These are phyloP conservation scores for Thalia dealbata DNA, from an alignment of 176 grass and related monocot genomes.

Conservation along the genomic window DNA sequence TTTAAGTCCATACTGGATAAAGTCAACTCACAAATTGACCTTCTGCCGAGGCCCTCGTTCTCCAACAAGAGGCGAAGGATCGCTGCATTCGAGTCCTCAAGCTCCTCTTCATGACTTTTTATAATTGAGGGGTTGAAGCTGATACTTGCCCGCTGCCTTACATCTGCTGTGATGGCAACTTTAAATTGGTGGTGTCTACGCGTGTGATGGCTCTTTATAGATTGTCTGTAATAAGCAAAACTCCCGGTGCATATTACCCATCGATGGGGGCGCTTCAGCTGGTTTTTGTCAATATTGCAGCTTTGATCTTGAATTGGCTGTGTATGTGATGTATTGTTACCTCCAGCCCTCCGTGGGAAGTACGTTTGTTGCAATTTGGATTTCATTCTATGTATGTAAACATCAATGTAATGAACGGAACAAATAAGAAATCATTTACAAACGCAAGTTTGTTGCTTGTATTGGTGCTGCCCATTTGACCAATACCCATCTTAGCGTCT, in stretches of 20 bases:
- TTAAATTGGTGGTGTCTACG: neutral
- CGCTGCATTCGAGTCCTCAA: conserved; percentile 53
- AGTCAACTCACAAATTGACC: conserved; percentile 38
- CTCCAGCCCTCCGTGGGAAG: too few species aligned
- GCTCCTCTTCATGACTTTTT: conserved; percentile 49
- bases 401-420: too few species aligned
- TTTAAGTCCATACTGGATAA: conserved; percentile 47
- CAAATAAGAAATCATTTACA: too few species aligned
- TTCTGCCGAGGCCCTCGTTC: conserved; percentile 41
- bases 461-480: too few species aligned
- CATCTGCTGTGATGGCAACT: neutral
- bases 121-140: neutral
- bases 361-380: too few species aligned
- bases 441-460: too few species aligned
- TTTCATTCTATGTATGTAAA: too few species aligned
- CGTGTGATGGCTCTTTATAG: neutral
- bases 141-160: neutral
- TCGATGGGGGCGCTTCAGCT: neutral
- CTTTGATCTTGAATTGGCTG: neutral
- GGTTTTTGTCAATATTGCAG: neutral
- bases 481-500: too few species aligned
- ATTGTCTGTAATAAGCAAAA: neutral
- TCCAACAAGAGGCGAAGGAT: conserved; percentile 54
- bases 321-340: too few species aligned
- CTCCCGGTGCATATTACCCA: neutral